Conservation (phyloP, 176 grass and related monocot species). For the Aegilops umbellulata region DNA sequence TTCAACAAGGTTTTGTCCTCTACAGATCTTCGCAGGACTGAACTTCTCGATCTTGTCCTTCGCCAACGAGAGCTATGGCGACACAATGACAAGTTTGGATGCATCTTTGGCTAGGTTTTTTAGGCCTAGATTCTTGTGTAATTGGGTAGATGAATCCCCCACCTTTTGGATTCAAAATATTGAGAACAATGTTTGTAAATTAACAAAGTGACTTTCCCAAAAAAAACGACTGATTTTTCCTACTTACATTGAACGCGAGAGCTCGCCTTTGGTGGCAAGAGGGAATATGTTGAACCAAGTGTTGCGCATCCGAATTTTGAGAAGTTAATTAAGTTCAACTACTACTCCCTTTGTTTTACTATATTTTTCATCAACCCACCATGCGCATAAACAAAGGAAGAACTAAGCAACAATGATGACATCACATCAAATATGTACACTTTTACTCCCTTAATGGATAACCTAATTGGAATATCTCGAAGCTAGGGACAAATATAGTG, state of each 20-base stretch:
- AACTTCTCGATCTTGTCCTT: neutral
- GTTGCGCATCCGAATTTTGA: neutral
- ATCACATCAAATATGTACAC: neutral
- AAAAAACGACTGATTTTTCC: neutral
- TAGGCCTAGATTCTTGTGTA: too few relatives aligned
- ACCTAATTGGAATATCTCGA: neutral
- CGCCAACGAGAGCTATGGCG: too few relatives aligned
- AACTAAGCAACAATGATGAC: neutral
- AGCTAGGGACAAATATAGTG: neutral
- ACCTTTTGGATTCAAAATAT: neutral
- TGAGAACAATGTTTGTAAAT: too few relatives aligned
- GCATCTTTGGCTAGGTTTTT: too few relatives aligned
- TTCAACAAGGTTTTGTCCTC: neutral
- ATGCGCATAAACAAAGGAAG: neutral
- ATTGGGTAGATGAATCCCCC: too few relatives aligned
- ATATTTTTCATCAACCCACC: neutral
- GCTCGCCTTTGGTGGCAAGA: neutral
- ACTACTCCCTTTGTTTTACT: neutral
- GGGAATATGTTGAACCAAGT: neutral
- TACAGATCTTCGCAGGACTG: neutral
- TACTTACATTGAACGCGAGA: neutral
- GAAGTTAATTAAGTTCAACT: neutral
- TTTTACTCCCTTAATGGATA: neutral
- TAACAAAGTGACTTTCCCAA: too few relatives aligned
- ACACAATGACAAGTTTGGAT: too few relatives aligned